A percentile compares a stretch with the other conserved stretches of the same genome.
Conservation (phyloP, 73 alveolate species). For the Uronychia binucleata region DNA sequence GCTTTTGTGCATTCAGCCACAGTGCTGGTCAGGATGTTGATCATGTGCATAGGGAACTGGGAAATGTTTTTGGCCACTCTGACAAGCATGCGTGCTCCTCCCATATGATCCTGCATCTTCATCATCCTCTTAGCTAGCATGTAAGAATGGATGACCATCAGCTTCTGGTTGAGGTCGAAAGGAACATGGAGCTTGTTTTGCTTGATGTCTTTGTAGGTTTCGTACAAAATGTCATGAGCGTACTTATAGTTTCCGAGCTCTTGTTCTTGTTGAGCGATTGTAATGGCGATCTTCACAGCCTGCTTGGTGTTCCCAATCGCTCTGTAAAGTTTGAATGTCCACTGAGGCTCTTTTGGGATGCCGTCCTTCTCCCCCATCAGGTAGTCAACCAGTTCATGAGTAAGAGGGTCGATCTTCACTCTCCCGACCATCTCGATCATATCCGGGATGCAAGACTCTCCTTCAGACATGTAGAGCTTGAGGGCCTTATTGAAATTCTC, state of each 20-base stretch:
- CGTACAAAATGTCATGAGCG: slow-evolving; percentile 96
- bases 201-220: slow-evolving; percentile 86
- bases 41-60: slow-evolving; percentile 97
- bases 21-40: slow-evolving; percentile 98
- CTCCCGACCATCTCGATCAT: slow-evolving; percentile 97
- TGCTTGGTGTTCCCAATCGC: slow-evolving; percentile 81
- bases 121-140: slow-evolving; percentile 90
- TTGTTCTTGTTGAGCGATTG: slow-evolving; percentile 94
- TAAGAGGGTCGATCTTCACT: slow-evolving; percentile 89
- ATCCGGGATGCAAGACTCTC: slow-evolving; percentile 91
- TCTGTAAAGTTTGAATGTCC: slow-evolving; percentile 84
- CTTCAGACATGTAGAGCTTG: slow-evolving; percentile 89
- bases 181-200: slow-evolving; percentile 84
- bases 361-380: slow-evolving; percentile 93
- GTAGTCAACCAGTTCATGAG: slow-evolving; percentile 92
- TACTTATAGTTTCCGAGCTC: slow-evolving; percentile 94
- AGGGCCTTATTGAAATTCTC: slow-evolving; percentile 93
- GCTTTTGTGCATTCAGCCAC: slow-evolving; percentile 99
- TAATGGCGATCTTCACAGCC: slow-evolving; percentile 94
- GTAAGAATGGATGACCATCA: slow-evolving; percentile 98
- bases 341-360: slow-evolving; percentile 94
- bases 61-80: slow-evolving; percentile 97
- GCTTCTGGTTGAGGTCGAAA: slow-evolving; percentile 85
- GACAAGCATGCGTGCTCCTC: slow-evolving; percentile 95
- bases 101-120: slow-evolving; percentile 85